Evolutionary conservation across 1,284 basidiomycete species (phyloP).

Genomic region (Somion occarium): DNA sequence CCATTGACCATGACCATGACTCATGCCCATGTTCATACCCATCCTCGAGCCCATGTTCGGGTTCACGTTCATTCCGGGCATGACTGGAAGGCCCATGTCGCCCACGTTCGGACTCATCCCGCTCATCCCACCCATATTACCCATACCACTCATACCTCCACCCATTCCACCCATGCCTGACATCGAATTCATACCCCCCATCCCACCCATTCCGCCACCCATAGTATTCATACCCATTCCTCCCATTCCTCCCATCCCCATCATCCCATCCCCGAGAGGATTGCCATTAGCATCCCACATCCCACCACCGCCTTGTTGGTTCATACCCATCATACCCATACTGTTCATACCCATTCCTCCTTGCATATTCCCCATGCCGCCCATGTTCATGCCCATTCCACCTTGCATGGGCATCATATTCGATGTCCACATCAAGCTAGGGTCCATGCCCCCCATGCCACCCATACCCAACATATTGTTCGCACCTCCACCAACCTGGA

Average conservation of each 20-base stretch:
- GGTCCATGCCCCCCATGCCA: slow-evolving; percentile 19
- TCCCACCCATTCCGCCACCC: slow-evolving; percentile 26
- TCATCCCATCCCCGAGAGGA: slow-evolving; percentile 10
- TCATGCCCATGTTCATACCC: slow-evolving; percentile 13
- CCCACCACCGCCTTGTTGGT: slow-evolving; percentile 5
- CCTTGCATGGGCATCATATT: slow-evolving; percentile 21
- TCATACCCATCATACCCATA: slow-evolving; percentile 14
- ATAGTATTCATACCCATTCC: slow-evolving; percentile 29
- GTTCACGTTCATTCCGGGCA: background rate
- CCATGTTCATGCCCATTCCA: slow-evolving; percentile 18
- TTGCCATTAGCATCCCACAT: too few relatives aligned
- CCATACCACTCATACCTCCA: slow-evolving; percentile 26
- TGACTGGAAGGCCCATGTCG: too few relatives aligned
- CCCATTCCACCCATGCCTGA: slow-evolving; percentile 27
- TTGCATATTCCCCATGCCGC: slow-evolving; percentile 16
- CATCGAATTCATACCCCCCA: slow-evolving; percentile 19
- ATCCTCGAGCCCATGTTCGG: background rate
- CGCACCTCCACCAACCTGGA: slow-evolving; percentile 19
- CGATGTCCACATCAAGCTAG: slow-evolving; percentile 8
- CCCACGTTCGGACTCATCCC: background rate
- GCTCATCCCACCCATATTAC: slow-evolving; percentile 30
- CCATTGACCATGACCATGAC: slow-evolving; percentile 2
- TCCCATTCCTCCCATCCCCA: slow-evolving; percentile 20
- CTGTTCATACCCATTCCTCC: slow-evolving; percentile 18
- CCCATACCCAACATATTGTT: slow-evolving; percentile 29